Conservation (phyloP, 306 rosid species). For the Hippophae rhamnoides region DNA sequence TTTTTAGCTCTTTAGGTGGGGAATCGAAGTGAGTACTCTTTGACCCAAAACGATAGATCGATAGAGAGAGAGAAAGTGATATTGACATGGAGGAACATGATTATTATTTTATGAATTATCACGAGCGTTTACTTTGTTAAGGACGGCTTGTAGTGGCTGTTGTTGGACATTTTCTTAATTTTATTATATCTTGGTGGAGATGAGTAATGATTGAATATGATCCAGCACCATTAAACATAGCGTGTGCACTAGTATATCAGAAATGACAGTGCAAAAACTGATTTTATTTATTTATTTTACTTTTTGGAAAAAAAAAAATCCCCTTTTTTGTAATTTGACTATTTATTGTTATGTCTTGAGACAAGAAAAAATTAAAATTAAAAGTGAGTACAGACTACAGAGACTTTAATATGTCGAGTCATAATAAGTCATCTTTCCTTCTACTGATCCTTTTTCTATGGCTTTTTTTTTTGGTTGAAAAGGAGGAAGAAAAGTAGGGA, state of each 20-base stretch:
- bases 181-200: slow-evolving; percentile 2
- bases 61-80: slow-evolving; percentile 13
- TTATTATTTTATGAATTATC: neutral
- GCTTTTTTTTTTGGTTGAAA: neutral
- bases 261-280: neutral
- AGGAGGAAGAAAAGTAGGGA: neutral
- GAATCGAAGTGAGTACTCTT: slow-evolving; percentile 9
- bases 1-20: neutral
- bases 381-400: no score
- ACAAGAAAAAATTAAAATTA: no score
- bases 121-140: slow-evolving; percentile 29
- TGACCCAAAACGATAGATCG: slow-evolving; percentile 1
- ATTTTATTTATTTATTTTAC: neutral
- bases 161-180: slow-evolving; percentile 19
- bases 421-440: neutral
- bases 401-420: no score
- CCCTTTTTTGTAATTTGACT: neutral
- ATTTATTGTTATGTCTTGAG: neutral
- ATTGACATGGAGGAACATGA: slow-evolving; percentile 8
- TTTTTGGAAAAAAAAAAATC: neutral
- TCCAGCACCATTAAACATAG: neutral
- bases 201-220: slow-evolving; percentile 3
- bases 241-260: slow-evolving; percentile 17
- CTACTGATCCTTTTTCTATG: neutral
- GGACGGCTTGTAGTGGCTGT: slow-evolving; percentile 32